Percentiles rank a stretch among this genome's conserved stretches.
Conservation (phyloP, 371 early-diverging fungal genomes). For the Catenaria anguillulae region DNA sequence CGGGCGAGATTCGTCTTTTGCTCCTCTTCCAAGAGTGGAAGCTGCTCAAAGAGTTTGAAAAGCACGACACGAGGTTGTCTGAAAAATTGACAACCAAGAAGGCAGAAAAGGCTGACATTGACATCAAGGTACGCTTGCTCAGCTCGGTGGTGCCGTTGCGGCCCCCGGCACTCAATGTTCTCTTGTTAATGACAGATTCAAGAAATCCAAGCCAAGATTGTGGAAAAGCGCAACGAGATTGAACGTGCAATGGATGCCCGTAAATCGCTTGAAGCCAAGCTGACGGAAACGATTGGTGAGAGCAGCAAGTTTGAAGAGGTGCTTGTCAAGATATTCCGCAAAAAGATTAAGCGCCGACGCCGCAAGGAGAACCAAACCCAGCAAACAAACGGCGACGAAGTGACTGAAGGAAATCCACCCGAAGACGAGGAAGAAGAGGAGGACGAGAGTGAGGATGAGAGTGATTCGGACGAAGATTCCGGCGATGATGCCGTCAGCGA, state of each 20-base stretch:
- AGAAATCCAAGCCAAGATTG: slow-evolving; percentile 35
- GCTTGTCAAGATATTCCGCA: slow-evolving; percentile 32
- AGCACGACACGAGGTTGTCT: slow-evolving; percentile 28
- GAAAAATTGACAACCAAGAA: slow-evolving; percentile 27
- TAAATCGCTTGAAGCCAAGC: slow-evolving; percentile 30
- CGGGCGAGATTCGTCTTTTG: slow-evolving; percentile 32
- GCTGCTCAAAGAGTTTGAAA: slow-evolving; percentile 40
- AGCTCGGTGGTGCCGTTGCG: too few species aligned
- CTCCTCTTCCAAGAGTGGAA: slow-evolving; percentile 37
- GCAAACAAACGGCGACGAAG: neutral
- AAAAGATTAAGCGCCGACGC: slow-evolving; percentile 20
- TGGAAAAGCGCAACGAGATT: slow-evolving; percentile 6
- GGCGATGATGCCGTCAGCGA: slow-evolving; percentile 18
- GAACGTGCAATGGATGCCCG: neutral
- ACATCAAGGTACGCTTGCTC: slow-evolving; percentile 19
- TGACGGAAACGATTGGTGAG: slow-evolving; percentile 19
- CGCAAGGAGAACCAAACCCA: neutral
- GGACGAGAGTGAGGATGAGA: slow-evolving; percentile 7
- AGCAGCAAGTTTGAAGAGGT: slow-evolving; percentile 36
- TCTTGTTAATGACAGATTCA: slow-evolving; percentile 26
- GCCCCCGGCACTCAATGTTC: neutral
- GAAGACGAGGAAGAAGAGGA: slow-evolving; percentile 17
- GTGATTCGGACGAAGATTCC: slow-evolving; percentile 11
- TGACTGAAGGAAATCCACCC: too few species aligned
- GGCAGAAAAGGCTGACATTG: slow-evolving; percentile 29